A percentile compares a stretch with the other conserved stretches of the same genome.
These are phyloP conservation scores for Pichia paraexigua DNA, from an alignment of 805 yeast species.

Conservation along the genomic window DNA sequence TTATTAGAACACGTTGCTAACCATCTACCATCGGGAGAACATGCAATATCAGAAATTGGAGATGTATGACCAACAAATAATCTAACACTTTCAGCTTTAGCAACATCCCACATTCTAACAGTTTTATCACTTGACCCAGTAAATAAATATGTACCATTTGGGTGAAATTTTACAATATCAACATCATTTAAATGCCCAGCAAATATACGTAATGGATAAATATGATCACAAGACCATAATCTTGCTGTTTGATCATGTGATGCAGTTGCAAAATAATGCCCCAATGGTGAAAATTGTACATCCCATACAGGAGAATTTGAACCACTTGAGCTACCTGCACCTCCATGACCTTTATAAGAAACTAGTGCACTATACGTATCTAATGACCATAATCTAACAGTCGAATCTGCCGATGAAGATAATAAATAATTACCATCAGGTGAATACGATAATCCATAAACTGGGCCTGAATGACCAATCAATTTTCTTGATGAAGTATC, in stretches of 20 bases:
- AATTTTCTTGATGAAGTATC: constrained; percentile 38
- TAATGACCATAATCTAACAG: constrained; percentile 88
- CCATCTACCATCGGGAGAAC: constrained; percentile 96
- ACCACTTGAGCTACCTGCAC: constrained; percentile 9
- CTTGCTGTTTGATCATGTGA: constrained; percentile 97
- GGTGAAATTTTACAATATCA: constrained; percentile 91
- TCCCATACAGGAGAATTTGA: constrained; percentile 92
- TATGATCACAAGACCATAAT: constrained; percentile 96
- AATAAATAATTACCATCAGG: constrained; percentile 81
- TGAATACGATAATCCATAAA: constrained; percentile 81
- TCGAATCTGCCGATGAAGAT: constrained; percentile 84
- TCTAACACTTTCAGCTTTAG: constrained; percentile 81
- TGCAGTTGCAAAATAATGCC: constrained; percentile 97
- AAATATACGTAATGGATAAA: constrained; percentile 88
- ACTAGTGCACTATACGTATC: constrained; percentile 87
- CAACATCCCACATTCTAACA: constrained; percentile 96
- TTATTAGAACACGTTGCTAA: constrained; percentile 54
- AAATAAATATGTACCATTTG: constrained; percentile 87
- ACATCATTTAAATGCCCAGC: constrained; percentile 98
- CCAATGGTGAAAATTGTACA: constrained; percentile 86
- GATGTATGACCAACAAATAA: constrained; percentile 89
- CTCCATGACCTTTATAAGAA: constrained; percentile 80
- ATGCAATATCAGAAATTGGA: constrained; percentile 78
- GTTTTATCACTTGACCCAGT: constrained; percentile 96
- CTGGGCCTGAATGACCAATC: constrained; percentile 92